phyloP scores from a whole-genome alignment of 495 filamentous ascomycete species.

The Aspergillus nidulans region DNA sequence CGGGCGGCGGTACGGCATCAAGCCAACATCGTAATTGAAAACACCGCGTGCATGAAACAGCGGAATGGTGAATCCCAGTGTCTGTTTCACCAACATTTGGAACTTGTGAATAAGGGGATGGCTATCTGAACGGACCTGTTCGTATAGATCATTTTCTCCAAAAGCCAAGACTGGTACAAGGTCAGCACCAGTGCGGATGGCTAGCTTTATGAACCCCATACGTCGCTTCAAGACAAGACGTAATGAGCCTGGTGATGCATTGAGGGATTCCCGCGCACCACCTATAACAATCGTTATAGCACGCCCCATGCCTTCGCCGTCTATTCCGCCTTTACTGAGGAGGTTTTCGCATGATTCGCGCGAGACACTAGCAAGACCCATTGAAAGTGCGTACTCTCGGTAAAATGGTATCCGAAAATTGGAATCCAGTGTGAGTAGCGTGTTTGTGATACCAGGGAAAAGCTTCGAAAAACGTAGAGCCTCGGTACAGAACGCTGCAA shows the following conservation, averaged over 20 bases:
- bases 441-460: conserved; percentile 94
- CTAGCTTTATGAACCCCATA: conserved; percentile 91
- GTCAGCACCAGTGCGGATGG: conserved; percentile 83
- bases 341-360: conserved; percentile 86
- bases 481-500: conserved; percentile 88
- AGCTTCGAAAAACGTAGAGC: conserved; percentile 81
- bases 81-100: conserved; percentile 76
- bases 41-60: conserved; percentile 86
- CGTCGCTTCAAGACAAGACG: conserved; percentile 73
- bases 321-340: conserved; percentile 67
- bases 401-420: conserved; percentile 96
- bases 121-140: conserved; percentile 66
- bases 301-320: conserved; percentile 87
- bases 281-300: conserved; percentile 96
- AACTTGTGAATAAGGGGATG: conserved; percentile 71
- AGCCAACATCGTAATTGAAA: conserved; percentile 94
- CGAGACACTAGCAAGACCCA: conserved; percentile 85
- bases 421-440: conserved; percentile 78
- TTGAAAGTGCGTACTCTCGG: conserved; percentile 80
- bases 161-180: conserved; percentile 88
- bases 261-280: conserved; percentile 85
- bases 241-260: conserved; percentile 71
- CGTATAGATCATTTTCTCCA: conserved; percentile 94
- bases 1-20: conserved; percentile 87
- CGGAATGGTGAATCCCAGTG: conserved; percentile 89